Conservation (phyloP, 169 alveolate genomes). For the Amoebophrya sp. region DNA sequence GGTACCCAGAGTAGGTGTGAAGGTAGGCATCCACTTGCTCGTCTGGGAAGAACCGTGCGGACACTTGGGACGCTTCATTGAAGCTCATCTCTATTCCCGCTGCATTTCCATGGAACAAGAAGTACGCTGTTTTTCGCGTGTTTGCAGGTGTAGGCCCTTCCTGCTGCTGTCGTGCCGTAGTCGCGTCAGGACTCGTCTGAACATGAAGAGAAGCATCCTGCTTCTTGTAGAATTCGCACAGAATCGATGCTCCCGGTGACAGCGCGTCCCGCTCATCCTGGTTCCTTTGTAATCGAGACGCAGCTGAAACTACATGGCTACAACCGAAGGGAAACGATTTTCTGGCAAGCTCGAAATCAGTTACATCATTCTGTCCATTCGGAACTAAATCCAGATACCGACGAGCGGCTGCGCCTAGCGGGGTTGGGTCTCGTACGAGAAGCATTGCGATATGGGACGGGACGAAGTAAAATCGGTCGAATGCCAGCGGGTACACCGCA, state of each 20-base stretch:
- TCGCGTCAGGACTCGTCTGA: too few relatives aligned
- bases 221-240: background rate
- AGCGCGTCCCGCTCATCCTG: too few relatives aligned
- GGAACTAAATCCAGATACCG: slow-evolving; percentile 1
- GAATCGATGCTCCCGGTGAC: background rate
- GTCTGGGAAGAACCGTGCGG: background rate
- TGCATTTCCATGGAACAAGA: background rate
- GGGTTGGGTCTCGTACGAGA: background rate
- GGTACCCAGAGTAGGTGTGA: background rate
- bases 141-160: too few relatives aligned
- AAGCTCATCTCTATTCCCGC: background rate
- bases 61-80: background rate
- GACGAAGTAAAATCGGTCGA: background rate
- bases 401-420: background rate
- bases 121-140: background rate
- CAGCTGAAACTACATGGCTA: too few relatives aligned
- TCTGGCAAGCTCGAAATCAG: too few relatives aligned
- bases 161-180: too few relatives aligned
- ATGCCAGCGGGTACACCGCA: background rate
- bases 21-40: background rate
- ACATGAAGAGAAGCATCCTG: too few relatives aligned
- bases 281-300: too few relatives aligned
- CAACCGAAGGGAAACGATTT: too few relatives aligned
- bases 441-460: background rate
- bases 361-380: too few relatives aligned